Evolutionary conservation across 768 basidiomycete genomes (phyloP).

Genomic region (Serendipita indica): DNA sequence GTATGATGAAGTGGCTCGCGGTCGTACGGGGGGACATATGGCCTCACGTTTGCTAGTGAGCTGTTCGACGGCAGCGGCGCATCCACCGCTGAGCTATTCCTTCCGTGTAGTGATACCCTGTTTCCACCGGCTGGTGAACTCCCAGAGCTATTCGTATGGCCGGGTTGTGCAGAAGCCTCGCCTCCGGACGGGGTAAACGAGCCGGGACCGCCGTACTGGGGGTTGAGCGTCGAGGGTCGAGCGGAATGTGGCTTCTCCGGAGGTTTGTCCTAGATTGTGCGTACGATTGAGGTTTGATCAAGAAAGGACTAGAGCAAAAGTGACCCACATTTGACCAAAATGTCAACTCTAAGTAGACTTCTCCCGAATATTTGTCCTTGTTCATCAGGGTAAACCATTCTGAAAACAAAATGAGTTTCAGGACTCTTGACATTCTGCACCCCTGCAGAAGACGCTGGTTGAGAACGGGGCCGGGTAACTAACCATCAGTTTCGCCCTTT

Average conservation of each 20-base stretch:
- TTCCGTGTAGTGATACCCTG: constrained; percentile 14
- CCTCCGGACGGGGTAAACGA: constrained; percentile 41
- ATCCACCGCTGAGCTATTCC: constrained; percentile 31
- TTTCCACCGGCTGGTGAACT: constrained; percentile 10
- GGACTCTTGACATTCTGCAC: neutral
- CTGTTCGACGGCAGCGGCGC: constrained; percentile 47
- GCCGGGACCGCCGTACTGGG: constrained; percentile 66
- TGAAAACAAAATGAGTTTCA: constrained; percentile 22
- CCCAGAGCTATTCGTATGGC: constrained; percentile 21
- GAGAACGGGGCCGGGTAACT: constrained; percentile 19
- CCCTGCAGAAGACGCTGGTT: neutral
- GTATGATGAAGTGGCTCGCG: constrained; percentile 25
- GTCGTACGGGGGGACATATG: constrained; percentile 67
- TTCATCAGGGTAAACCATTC: constrained; percentile 88
- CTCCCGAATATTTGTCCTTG: constrained; percentile 89
- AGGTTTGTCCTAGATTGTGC: constrained; percentile 45
- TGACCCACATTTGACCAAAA: constrained; percentile 83
- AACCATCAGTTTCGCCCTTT: constrained; percentile 94
- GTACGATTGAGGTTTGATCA: constrained; percentile 6
- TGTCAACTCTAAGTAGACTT: constrained; percentile 90
- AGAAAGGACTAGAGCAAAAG: neutral
- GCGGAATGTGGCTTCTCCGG: constrained; percentile 51
- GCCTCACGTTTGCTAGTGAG: constrained; percentile 44
- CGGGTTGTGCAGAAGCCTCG: too few relatives aligned
- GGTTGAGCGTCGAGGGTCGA: constrained; percentile 36